Percentiles rank a stretch among this genome's conserved stretches.
phyloP scores from a whole-genome alignment of 805 yeast genomes.

The Metschnikowia hibisci region DNA sequence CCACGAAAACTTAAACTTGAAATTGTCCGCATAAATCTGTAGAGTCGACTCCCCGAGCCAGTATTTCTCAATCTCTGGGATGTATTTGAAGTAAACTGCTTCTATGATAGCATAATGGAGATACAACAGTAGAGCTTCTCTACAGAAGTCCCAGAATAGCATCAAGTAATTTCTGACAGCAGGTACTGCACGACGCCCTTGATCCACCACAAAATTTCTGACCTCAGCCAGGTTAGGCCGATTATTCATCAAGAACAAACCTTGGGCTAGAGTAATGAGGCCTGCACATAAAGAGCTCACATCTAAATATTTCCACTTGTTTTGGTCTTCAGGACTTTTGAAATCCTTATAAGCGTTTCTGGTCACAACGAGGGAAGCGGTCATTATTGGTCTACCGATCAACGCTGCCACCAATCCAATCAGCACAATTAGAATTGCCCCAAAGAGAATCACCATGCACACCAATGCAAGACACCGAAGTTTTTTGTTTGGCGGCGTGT shows the following conservation, averaged over 20 bases:
- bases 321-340: background rate
- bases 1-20: conserved; percentile 6
- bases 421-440: conserved; percentile 27
- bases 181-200: conserved; percentile 4
- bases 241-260: conserved; percentile 1
- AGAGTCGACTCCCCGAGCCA: conserved; percentile 7
- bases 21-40: background rate
- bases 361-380: conserved; percentile 4
- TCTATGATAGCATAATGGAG: background rate
- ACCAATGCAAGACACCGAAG: conserved; percentile 50
- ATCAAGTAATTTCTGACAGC: background rate
- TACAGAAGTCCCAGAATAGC: background rate
- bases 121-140: background rate
- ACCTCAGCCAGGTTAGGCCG: conserved; percentile 6
- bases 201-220: conserved; percentile 8
- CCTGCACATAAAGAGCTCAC: conserved; percentile 11
- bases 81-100: conserved; percentile 2
- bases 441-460: conserved; percentile 45
- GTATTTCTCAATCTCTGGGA: conserved; percentile 8
- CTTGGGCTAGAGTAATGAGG: conserved; percentile 4
- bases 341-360: background rate
- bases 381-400: conserved; percentile 22
- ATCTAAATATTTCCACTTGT: conserved; percentile 10
- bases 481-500: conserved; percentile 78
- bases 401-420: conserved; percentile 22